phyloP scores from a whole-genome alignment of 2,329 filamentous ascomycete genomes.

The Fragosphaeria purpurea region DNA sequence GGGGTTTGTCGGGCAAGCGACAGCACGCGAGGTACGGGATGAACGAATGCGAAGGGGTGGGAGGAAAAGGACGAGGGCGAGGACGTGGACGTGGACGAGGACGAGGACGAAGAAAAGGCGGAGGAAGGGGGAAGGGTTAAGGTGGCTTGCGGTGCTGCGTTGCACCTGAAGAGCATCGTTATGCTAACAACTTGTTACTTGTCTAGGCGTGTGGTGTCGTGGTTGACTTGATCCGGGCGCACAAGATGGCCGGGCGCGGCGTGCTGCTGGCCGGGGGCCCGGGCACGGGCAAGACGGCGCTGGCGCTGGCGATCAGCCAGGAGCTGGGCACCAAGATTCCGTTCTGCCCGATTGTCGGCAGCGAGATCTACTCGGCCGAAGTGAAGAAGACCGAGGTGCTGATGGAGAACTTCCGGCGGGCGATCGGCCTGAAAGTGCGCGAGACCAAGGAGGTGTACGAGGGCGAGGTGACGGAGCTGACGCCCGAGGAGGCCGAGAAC shows the following conservation, averaged over 20 bases:
- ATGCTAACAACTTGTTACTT: not conserved
- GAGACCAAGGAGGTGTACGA: slow-evolving; percentile 99
- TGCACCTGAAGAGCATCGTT: not conserved
- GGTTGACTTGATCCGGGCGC: slow-evolving; percentile 87
- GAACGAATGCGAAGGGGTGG: too few species aligned
- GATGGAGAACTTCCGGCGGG: slow-evolving; percentile 98
- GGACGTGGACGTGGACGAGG: not conserved
- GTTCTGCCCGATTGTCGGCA: slow-evolving; percentile 95
- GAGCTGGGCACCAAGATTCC: slow-evolving; percentile 97
- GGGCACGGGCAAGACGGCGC: slow-evolving; percentile 92
- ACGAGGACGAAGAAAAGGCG: not conserved
- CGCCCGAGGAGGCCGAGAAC: slow-evolving; percentile 96
- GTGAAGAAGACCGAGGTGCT: slow-evolving; percentile 99
- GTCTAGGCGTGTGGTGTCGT: slow-evolving; percentile 85
- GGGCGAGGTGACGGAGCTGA: slow-evolving; percentile 94
- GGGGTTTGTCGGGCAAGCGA: slow-evolving; percentile 83
- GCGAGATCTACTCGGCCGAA: slow-evolving; percentile 94
- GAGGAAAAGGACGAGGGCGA: slow-evolving; percentile 15
- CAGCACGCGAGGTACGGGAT: slow-evolving; percentile 66
- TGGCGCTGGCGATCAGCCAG: slow-evolving; percentile 91
- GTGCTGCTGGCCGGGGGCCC: slow-evolving; percentile 90
- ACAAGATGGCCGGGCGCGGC: slow-evolving; percentile 95
- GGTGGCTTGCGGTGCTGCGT: not conserved
- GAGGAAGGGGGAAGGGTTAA: too few species aligned
- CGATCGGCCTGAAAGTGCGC: slow-evolving; percentile 91